Evolutionary conservation across 331 rosid genomes (phyloP), one percentile per base, ranked within the genome.

Genomic region (Rhamnella rubrinervis): DNA sequence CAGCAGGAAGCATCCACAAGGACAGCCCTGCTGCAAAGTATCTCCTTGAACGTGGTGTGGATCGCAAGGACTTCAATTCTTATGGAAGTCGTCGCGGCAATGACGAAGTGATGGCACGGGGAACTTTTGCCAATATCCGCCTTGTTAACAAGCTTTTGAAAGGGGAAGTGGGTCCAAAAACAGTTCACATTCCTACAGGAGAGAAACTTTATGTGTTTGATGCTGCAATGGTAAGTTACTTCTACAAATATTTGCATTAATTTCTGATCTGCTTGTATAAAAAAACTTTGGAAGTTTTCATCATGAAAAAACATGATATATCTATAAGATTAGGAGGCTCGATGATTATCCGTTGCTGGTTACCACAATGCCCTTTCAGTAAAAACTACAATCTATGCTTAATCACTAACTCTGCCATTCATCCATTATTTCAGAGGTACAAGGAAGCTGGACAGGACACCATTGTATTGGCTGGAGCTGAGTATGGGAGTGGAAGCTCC

Each of bases 401-500:
- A 40, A 46, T 68, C 65, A 72, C 73, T 78, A 38, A 65, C 17
- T 51, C 55, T 77, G 35, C 31, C 56, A 40, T 63, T 67, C 51
- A 70, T 77, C 67, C 73, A 59, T 72, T 70, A 26, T 81, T 49
- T 38, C 83, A 90, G 97, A 90, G 77, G 78, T 90, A 93, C 76
- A 93, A 75, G 82, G 64, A 83, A 65, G 86, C 87, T 31, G 96
- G 92, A 66, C 84, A 88, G 44, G 96, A 77, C 78, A 88, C 96
- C 41, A 84, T 93, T 78, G 82, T 93, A 47, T 72, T 93, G 62
- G 98, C 98, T 66, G 99, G 99, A 67, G 99, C 99, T 1, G 99
- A 95, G 79, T 95, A 95, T 75, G 99, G 99, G 16, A 95, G 99
- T 61, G 99, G 99, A 80, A 95, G 99, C 85, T 95, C 99, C 62